Conservation (phyloP, 495 filamentous ascomycete species). For the Trichoderma reesei region DNA sequence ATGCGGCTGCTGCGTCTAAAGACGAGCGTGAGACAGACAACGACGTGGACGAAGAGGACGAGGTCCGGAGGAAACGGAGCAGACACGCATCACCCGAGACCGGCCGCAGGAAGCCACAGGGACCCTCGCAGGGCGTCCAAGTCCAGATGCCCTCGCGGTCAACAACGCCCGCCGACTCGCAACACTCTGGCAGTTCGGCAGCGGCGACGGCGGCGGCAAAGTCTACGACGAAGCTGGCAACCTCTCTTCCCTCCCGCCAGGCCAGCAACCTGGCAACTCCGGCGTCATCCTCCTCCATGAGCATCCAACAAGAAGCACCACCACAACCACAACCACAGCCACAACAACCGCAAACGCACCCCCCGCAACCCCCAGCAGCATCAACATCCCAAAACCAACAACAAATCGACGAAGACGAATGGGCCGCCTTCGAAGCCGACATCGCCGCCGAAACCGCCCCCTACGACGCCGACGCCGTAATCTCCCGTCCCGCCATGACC, state of each 20-base stretch:
- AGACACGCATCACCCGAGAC: conserved; percentile 21
- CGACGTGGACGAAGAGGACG: conserved; percentile 28
- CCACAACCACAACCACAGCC: neutral
- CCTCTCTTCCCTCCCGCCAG: conserved; percentile 14
- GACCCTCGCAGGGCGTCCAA: conserved; percentile 37
- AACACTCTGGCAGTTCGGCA: neutral
- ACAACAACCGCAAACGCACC: neutral
- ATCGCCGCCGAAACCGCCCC: conserved; percentile 30
- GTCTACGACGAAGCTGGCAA: neutral
- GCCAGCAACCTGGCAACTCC: conserved; percentile 1
- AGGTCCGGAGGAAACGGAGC: conserved; percentile 33
- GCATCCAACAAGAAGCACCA: neutral
- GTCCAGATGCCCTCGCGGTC: conserved; percentile 48
- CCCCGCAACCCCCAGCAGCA: neutral
- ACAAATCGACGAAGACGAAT: conserved; percentile 67
- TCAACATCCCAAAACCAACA: neutral
- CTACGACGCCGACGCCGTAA: conserved; percentile 44
- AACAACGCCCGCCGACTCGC: conserved; percentile 31
- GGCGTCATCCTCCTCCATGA: conserved; percentile 6
- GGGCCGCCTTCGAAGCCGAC: conserved; percentile 87
- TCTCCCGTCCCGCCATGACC: conserved; percentile 60
- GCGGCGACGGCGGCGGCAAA: neutral
- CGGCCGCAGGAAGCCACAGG: conserved; percentile 27
- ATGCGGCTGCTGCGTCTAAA: conserved; percentile 2
- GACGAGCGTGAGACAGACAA: conserved; percentile 20